These are phyloP conservation scores for Heteromeles arbutifolia DNA, from an alignment of 306 rosid species.

Conservation along the genomic window DNA sequence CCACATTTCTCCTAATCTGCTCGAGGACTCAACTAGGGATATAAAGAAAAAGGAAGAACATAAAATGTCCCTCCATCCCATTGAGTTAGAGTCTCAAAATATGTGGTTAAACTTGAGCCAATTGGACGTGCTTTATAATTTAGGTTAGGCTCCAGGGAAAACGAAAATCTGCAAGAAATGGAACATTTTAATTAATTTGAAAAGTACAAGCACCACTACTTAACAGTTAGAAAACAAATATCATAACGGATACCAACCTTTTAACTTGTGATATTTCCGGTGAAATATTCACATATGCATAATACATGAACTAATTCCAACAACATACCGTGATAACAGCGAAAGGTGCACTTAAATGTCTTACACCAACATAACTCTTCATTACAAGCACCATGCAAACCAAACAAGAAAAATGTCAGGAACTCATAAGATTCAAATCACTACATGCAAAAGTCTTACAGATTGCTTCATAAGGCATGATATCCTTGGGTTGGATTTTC, in stretches of 20 bases:
- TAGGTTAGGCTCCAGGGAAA: constrained; percentile 1
- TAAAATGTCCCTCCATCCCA: constrained; percentile 57
- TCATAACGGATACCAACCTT: background rate
- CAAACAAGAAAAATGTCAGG: background rate
- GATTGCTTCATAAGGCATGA: background rate
- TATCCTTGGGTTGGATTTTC: background rate
- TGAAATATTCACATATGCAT: background rate
- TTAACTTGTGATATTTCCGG: background rate
- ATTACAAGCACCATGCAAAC: background rate
- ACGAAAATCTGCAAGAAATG: constrained; percentile 26
- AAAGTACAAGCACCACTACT: background rate
- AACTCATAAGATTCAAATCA: background rate
- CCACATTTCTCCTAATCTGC: constrained; percentile 60
- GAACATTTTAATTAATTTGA: constrained; percentile 8
- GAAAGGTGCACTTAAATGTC: background rate
- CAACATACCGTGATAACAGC: too few relatives aligned
- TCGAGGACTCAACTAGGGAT: constrained; percentile 53
- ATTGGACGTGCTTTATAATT: constrained; percentile 7
- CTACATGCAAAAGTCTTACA: too few relatives aligned
- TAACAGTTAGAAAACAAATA: background rate
- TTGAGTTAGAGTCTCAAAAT: constrained; percentile 17
- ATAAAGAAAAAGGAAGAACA: constrained; percentile 45
- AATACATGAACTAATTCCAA: background rate
- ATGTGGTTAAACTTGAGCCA: constrained; percentile 8
- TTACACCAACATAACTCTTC: background rate